Evolutionary conservation across 2,329 filamentous ascomycete genomes (phyloP), one percentile per base, ranked within the genome.

Genomic region (Aspergillus pseudoviridinutans): DNA sequence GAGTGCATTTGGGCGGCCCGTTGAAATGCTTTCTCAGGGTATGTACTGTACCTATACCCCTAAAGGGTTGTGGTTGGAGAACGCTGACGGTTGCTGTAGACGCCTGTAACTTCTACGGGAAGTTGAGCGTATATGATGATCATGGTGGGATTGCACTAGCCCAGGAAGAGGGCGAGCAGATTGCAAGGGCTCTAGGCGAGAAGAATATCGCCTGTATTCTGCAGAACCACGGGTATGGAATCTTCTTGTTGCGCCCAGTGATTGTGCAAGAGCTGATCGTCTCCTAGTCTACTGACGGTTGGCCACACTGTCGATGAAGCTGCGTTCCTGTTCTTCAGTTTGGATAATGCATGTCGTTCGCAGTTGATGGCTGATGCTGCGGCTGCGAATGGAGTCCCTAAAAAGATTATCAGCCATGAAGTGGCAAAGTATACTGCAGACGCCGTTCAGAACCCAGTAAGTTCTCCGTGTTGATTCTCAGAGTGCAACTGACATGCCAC

Each of bases 1-100:
- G 75, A 84, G 83, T 64, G 74, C 84, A 0, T 79, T 87, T 24
- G 86, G 86, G 7, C 82, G 81, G 58, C 77, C 78, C 6, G 76
- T 86, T 49, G 83, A 86, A 58, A 85, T 81, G 65, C 80, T 83
- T 50, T 83, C 83, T 0, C 84, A 86, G 69, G 84, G 86, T 85
- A 17, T 24, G 61, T 50, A 3, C 9, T 25, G 5, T 38, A 17
- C 5, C 14, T 38, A 38, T 38, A 38, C 32, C 32, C 3, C 12
- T 38, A 14, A 38, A 17, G 14, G 32, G 5, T 38, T 17, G 42
- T 46, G 22, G 42, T 17, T 46, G 20, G 22, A 17, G 14, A 17
- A 38, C 14, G 22, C 46, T 62, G 50, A 61, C 46, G 9, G 20
- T 20, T 24, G 25, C 10, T 7, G 49, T 55, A 75, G 73, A 74